phyloP scores from a whole-genome alignment of 2,329 filamentous ascomycete species.

The Cercospora sp. region DNA sequence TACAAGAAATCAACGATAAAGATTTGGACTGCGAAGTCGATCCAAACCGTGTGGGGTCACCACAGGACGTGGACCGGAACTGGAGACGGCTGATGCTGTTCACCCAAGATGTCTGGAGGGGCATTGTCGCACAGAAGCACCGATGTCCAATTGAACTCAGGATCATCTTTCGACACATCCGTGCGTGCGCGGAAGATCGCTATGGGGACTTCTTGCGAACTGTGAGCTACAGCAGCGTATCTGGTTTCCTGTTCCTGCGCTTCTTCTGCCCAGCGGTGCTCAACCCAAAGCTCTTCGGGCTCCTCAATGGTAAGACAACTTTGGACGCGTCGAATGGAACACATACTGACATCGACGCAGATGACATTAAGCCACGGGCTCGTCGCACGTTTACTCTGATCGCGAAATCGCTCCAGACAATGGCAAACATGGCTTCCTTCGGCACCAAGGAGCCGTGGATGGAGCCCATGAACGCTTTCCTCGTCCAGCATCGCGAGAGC shows the following conservation, averaged over 20 bases:
- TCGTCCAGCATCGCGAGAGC: slow-evolving; percentile 70
- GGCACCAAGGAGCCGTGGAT: slow-evolving; percentile 98
- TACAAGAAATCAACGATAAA: slow-evolving; percentile 83
- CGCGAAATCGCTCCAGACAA: slow-evolving; percentile 84
- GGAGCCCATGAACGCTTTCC: slow-evolving; percentile 94
- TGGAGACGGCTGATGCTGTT: slow-evolving; percentile 75
- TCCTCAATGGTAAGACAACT: slow-evolving; percentile 63
- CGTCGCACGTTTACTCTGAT: slow-evolving; percentile 89
- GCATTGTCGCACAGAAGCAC: slow-evolving; percentile 71
- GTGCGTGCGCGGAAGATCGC: slow-evolving; percentile 87
- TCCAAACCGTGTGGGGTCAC: slow-evolving; percentile 68
- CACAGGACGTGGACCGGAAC: slow-evolving; percentile 75
- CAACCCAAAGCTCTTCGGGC: slow-evolving; percentile 88
- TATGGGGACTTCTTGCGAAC: slow-evolving; percentile 90
- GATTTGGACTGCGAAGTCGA: slow-evolving; percentile 96
- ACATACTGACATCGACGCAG: slow-evolving; percentile 45
- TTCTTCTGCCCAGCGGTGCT: slow-evolving; percentile 97
- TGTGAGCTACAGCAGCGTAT: slow-evolving; percentile 90
- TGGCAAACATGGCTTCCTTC: slow-evolving; percentile 88
- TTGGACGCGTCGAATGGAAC: neutral
- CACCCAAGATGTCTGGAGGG: slow-evolving; percentile 82
- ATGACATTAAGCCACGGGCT: slow-evolving; percentile 78
- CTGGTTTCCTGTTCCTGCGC: slow-evolving; percentile 87
- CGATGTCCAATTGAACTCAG: slow-evolving; percentile 79
- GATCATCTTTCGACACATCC: slow-evolving; percentile 84